These are phyloP conservation scores for Penstemon newberryi DNA, from an alignment of 257 asterid genomes.

Conservation along the genomic window DNA sequence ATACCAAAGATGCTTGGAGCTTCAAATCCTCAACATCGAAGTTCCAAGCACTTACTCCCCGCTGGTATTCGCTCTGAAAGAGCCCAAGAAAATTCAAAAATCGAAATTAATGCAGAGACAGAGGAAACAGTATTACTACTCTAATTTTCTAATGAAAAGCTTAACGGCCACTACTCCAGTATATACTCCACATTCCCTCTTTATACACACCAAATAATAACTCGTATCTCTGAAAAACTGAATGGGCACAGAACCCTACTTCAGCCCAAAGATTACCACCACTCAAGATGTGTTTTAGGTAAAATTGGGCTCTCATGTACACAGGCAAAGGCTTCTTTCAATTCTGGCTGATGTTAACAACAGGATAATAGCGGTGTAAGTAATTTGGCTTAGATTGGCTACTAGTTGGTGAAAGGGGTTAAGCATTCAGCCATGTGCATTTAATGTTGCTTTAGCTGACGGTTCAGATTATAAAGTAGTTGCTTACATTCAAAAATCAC, in stretches of 20 bases:
- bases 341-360: not conserved
- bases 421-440: slow-evolving; percentile 1
- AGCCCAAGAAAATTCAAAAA: slow-evolving; percentile 26
- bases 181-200: slow-evolving; percentile 10
- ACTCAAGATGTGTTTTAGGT: not conserved
- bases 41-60: slow-evolving; percentile 99
- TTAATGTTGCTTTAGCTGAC: slow-evolving; percentile 13
- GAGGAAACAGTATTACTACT: not conserved
- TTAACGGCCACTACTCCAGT: slow-evolving; percentile 4
- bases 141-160: slow-evolving; percentile 11
- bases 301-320: slow-evolving; percentile 7
- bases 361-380: not conserved
- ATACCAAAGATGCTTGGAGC: slow-evolving; percentile 90
- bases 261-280: slow-evolving; percentile 9
- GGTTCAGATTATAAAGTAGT: slow-evolving; percentile 9
- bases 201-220: slow-evolving; percentile 22
- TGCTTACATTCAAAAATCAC: not conserved
- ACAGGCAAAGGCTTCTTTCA: not conserved
- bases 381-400: slow-evolving; percentile 14
- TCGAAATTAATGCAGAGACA: slow-evolving; percentile 11
- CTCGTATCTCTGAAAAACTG: not conserved
- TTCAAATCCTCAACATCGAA: slow-evolving; percentile 95
- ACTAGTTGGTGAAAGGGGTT: slow-evolving; percentile 8
- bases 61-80: slow-evolving; percentile 90
- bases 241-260: not conserved